Evolutionary conservation across 1,139 yeast species (phyloP), one percentile per base, ranked within the genome.

Genomic region (Saccharomyces hybrid): DNA sequence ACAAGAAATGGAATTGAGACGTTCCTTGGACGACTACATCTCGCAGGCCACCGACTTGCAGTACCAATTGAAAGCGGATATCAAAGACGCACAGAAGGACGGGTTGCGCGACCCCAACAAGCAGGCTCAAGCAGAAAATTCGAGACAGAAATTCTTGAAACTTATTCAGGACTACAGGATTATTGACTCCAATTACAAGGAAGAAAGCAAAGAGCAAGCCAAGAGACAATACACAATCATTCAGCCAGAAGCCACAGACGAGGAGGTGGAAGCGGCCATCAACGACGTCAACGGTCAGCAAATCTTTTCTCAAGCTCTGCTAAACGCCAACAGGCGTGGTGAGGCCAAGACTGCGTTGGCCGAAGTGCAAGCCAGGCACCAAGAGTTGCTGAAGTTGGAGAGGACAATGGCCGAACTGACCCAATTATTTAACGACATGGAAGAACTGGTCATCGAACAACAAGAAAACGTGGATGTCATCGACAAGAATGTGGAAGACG

Each of bases 351-450:
- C 96, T 41, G 98, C 95, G 2, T 80, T 93, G 65, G 87, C 89
- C 65, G 99, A 93, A 73, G 99, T 95, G 54, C 97, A 93, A 74
- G 84, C 88, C 48, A 85, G 99, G 76, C 99, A 93, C 76, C 85
- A 88, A 69, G 99, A 93, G 75, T 83, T 95, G 70, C 85, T 89
- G 75, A 88, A 89, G 76, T 86, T 95, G 73, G 97, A 91, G 74
- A 85, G 87, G 73, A 87, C 96, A 56, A 89, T 95, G 88, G 90
- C 93, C 47, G 99, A 93, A 74, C 82, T 93, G 71, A 89, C 96
- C 49, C 96, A 88, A 75, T 81, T 93, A 67, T 90, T 95, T 77
- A 87, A 85, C 66, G 99, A 93, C 70, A 89, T 93, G 95, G 97
- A 93, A 74, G 89, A 88, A 67, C 78, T 95, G 74, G 97, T 91